Evolutionary conservation across 2,329 filamentous ascomycete species (phyloP).

Genomic region (Fusarium domesticum): DNA sequence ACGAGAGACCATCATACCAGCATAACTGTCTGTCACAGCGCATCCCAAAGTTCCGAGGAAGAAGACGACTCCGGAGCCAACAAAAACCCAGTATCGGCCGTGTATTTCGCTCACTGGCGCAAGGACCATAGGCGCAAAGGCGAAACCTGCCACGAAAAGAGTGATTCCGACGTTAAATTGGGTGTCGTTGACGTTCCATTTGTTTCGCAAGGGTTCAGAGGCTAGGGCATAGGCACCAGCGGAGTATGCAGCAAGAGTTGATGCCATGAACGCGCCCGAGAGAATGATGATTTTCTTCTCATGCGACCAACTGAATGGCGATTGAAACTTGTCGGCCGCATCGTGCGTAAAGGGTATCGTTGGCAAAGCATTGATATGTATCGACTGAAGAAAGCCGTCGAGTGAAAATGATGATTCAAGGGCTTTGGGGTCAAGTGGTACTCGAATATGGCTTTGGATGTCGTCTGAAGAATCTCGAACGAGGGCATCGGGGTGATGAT

Average conservation of each 20-base stretch:
- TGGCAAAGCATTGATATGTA: too few relatives aligned
- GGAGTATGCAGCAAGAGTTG: slow-evolving; percentile 60
- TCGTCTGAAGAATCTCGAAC: too few relatives aligned
- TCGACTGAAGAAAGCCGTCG: too few relatives aligned
- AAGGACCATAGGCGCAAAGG: slow-evolving; percentile 63
- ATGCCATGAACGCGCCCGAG: slow-evolving; percentile 38
- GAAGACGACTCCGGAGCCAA: slow-evolving; percentile 35
- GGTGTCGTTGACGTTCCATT: slow-evolving; percentile 56
- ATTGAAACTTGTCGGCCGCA: slow-evolving; percentile 1
- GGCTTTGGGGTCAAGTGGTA: too few relatives aligned
- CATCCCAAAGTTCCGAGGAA: slow-evolving; percentile 48
- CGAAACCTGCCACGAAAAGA: slow-evolving; percentile 62
- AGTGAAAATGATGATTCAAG: too few relatives aligned
- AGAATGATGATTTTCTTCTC: slow-evolving; percentile 20
- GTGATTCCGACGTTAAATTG: slow-evolving; percentile 61
- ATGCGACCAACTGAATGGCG: slow-evolving; percentile 16
- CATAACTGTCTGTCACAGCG: slow-evolving; percentile 56
- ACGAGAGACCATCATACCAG: slow-evolving; percentile 59
- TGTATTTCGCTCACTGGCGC: slow-evolving; percentile 66
- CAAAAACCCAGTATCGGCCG: slow-evolving; percentile 33
- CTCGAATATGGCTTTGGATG: too few relatives aligned
- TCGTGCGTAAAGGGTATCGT: too few relatives aligned
- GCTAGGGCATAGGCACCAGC: slow-evolving; percentile 62
- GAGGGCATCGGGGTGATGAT: too few relatives aligned
- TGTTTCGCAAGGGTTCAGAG: slow-evolving; percentile 48